Conservation (phyloP, 164 flowering plant species). For the Magnolia changhungtana region DNA sequence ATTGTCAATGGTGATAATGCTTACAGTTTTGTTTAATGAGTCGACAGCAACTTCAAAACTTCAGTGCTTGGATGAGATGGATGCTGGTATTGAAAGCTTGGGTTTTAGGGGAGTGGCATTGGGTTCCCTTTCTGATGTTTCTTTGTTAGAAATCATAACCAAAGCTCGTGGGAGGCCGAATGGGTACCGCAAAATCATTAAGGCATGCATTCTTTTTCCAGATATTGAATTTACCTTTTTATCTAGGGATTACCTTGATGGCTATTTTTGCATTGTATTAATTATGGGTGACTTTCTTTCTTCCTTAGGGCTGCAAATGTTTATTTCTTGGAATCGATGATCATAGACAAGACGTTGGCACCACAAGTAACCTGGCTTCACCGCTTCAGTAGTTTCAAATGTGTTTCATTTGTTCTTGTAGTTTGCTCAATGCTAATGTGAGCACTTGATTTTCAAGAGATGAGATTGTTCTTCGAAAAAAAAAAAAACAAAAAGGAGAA, state of each 20-base stretch:
- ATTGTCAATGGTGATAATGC: background rate
- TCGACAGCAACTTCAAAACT: constrained; percentile 78
- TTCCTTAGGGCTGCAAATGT: constrained; percentile 73
- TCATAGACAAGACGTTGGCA: constrained; percentile 71
- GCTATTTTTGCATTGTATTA: background rate
- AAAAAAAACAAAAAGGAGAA: no score
- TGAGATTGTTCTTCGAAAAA: no score
- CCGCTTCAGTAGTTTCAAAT: no score
- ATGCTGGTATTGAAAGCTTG: constrained; percentile 40
- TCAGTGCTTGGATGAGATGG: constrained; percentile 37
- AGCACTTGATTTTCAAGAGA: no score
- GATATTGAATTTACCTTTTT: background rate
- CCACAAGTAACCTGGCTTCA: constrained; percentile 57
- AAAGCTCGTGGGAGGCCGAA: constrained; percentile 80
- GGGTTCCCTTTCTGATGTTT: constrained; percentile 83
- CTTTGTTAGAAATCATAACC: constrained; percentile 71
- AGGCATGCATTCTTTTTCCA: constrained; percentile 40
- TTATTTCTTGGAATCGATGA: constrained; percentile 76
- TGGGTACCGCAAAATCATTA: constrained; percentile 88
- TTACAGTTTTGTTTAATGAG: constrained; percentile 15
- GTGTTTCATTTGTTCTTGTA: no score
- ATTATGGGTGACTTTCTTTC: background rate
- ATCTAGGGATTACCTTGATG: background rate
- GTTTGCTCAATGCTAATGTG: no score
- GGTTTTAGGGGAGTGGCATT: constrained; percentile 87